phyloP scores from a whole-genome alignment of 2,329 filamentous ascomycete species.

The Cordyceps farinosa region DNA sequence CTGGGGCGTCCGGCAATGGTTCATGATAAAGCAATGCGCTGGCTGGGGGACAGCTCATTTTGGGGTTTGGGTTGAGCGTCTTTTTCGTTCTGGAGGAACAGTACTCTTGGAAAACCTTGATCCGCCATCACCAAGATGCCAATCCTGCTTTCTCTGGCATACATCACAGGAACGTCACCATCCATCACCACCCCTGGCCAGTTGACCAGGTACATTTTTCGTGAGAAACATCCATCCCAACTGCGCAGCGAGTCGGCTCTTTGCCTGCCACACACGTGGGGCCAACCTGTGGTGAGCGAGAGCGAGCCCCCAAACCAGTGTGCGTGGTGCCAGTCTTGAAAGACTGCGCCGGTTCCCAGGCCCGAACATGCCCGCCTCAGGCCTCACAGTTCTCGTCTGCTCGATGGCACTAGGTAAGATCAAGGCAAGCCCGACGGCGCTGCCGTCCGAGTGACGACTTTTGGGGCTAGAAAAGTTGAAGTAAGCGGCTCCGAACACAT shows the following conservation, averaged over 20 bases:
- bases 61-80: not conserved
- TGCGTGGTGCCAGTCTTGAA: not conserved
- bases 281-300: not conserved
- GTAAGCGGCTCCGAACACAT: not conserved
- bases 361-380: not conserved
- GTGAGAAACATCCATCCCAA: not conserved
- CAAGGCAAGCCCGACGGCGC: not conserved
- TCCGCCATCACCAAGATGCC: not conserved
- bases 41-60: not conserved
- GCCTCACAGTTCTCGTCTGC: not conserved
- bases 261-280: constrained; percentile 9
- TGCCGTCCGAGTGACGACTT: not conserved
- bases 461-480: not conserved
- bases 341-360: not conserved
- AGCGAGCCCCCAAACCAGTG: not conserved
- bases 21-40: not conserved
- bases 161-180: not conserved
- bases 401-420: not conserved
- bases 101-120: too few species aligned
- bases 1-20: not conserved
- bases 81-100: too few species aligned
- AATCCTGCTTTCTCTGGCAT: not conserved
- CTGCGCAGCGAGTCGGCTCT: constrained; percentile 9
- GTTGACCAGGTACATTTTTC: too few species aligned
- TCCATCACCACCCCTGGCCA: not conserved